Base-by-base conservation (phyloP, 805 yeast genomes). In the Torulaspora microellipsoides region DNA sequence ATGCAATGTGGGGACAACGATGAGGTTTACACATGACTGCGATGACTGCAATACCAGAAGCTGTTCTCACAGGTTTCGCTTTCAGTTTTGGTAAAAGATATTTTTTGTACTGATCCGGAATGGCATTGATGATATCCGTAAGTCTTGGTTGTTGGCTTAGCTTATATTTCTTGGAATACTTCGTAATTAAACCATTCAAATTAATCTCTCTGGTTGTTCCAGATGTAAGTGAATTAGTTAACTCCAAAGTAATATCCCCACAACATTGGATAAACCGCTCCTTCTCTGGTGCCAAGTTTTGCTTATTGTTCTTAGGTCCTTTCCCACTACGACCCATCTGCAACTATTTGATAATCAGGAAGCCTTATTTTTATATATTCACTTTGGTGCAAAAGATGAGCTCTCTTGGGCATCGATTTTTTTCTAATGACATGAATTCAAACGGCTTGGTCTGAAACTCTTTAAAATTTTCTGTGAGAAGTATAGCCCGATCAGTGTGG, bases 21-120 rank as follows among this genome's bases (percentile, higher is more conserved):
- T 93, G 99, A 2, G 99, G 99, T 66, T 93, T 93, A 71, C 97
- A 90, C 98, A 93, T 93, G 27, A 93, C 98, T 0, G 99, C 99
- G 35, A 93, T 98, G 15, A 93, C 99, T 8, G 99, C 99, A 46
- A 93, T 95, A 56, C 99, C 99, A 9, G 95, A 85, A 0, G 99
- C 99, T 0, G 99, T 93, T 66, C 99, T 77, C 35, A 93, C 98
- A 0, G 99, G 99, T 65, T 93, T 93, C n/a, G 99, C 99, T 67
- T 93, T 87, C 36, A 93, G 73, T 67, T 90, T 90, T 2, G 98
- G 99, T 31, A 93, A 72, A 42, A 93, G 68, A 59, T 89, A 89
- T 62, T 88, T 88, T 65, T 87, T 88, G 67, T 91, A 85, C 61
- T 91, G 96, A 61, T 91, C 97, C 8, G 99, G 99, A 47, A 93